Evolutionary conservation across 2,329 filamentous ascomycete species (phyloP), one percentile per base, ranked within the genome.

Genomic region (Fusarium ramigenum): DNA sequence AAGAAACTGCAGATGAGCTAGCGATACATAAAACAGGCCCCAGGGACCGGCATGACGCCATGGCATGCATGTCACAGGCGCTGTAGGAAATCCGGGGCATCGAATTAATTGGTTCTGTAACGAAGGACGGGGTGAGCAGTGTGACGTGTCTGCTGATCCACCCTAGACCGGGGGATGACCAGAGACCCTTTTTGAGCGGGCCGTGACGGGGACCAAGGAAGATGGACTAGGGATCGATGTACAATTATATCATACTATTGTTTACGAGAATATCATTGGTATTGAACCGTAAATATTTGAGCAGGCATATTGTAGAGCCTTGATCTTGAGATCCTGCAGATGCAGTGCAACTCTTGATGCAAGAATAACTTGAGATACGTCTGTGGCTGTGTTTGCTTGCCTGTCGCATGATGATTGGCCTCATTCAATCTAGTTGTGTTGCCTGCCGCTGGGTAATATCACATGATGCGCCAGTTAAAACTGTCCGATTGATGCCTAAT

Each of bases 101-200:
- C 32, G 49, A 66, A 50, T 66, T 63, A 50, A 75, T 72, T 64
- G 72, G 70, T 49, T 62, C 56, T 49, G 53, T 63, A 53, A 61
- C 62, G 69, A 66, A 18, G 40, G 58, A 46, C 39, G 11, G 32
- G 32, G 42, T 39, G 52, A 25, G 42, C 23, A 66, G 53, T 69
- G 71, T 77, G 75, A 78, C 75, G 76, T 78, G 76, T 78, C 76
- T 66, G 66, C 61, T 78, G 76, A 78, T 78, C 76, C 70, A 72
- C 66, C 58, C 34, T 32, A 60, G 59, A 50, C 66, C 34, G 34
- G 50, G 59, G 44, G 8, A 59, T 46, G 40, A 49, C 65, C 69
- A 73, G 32, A 43, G 49, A 47, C 49, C 53, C 58, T 59, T 60
- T 39, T 28, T 23, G 46, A 30, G 60, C 64, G 68, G 59, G 50